Conservation (phyloP, 148 eudicot genomes). For the Vaccinium macrocarpon region DNA sequence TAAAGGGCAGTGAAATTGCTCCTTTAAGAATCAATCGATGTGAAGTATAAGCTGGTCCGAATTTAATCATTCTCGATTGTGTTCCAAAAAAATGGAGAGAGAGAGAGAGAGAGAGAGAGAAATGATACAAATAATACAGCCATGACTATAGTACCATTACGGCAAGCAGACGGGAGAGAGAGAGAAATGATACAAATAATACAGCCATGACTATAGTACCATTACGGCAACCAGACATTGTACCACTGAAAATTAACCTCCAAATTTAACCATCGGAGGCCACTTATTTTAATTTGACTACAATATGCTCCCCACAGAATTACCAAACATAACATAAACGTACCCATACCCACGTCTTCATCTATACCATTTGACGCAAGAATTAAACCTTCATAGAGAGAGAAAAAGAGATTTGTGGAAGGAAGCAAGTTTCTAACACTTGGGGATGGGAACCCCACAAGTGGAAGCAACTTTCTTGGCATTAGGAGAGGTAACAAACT, state of each 20-base stretch:
- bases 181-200: too few species aligned
- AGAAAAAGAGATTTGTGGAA: not conserved
- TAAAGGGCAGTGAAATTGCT: too few species aligned
- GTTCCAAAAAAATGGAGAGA: not conserved
- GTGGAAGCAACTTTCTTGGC: constrained; percentile 38
- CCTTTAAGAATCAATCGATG: too few species aligned
- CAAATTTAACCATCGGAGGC: not conserved
- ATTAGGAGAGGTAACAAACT: constrained; percentile 42
- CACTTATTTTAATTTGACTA: not conserved
- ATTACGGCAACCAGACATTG: not conserved
- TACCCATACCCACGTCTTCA: not conserved
- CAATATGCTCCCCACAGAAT: not conserved
- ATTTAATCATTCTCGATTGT: too few species aligned
- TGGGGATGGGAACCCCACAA: constrained; percentile 57
- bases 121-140: not conserved
- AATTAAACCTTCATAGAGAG: not conserved
- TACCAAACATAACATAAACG: not conserved
- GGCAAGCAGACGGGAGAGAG: not conserved
- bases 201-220: not conserved
- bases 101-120: not conserved
- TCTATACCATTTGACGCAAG: too few species aligned
- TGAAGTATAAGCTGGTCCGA: too few species aligned
- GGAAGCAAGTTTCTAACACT: constrained; percentile 36
- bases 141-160: not conserved
- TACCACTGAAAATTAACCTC: not conserved